Conservation (phyloP, 1,284 basidiomycete species). For the Anthracocystis panici-leucophaei region DNA sequence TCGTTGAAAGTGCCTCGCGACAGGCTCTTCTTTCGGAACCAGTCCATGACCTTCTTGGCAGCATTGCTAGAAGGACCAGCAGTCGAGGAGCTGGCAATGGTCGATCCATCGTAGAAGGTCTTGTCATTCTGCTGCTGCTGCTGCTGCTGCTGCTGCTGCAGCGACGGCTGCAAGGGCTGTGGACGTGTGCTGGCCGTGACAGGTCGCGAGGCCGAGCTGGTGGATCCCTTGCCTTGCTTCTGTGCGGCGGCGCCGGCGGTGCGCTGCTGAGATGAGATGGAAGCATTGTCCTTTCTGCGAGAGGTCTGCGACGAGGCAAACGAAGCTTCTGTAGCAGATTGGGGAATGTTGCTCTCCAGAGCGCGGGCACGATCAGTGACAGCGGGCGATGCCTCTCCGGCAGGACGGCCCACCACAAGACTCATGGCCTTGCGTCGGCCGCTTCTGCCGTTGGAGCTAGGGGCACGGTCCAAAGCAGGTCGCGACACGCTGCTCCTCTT, state of each 20-base stretch:
- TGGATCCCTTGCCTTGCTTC: conserved; percentile 27
- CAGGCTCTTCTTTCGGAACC: conserved; percentile 75
- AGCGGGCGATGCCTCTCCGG: conserved; percentile 36
- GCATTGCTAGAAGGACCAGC: conserved; percentile 72
- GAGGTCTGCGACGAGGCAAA: conserved; percentile 19
- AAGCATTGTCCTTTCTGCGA: conserved; percentile 30
- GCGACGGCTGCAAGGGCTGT: conserved; percentile 17
- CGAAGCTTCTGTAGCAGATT: conserved; percentile 23
- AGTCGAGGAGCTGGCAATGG: conserved; percentile 56
- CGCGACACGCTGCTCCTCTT: conserved; percentile 41
- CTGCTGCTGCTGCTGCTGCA: conserved; percentile 26
- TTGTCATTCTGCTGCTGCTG: conserved; percentile 29
- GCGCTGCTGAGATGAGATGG: conserved; percentile 5
- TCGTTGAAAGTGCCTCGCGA: conserved; percentile 68
- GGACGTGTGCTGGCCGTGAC: conserved; percentile 17
- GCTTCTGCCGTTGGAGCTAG: conserved; percentile 32
- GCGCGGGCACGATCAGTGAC: conserved; percentile 36
- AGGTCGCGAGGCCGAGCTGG: conserved; percentile 28
- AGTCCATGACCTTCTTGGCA: conserved; percentile 77
- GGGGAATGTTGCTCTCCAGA: conserved; percentile 12
- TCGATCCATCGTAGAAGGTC: conserved; percentile 44
- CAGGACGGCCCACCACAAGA: conserved; percentile 53
- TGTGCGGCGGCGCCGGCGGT: conserved; percentile 12
- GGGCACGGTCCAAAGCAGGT: conserved; percentile 30
- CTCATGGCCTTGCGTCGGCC: conserved; percentile 64